These are phyloP conservation scores for Hirschioporus abietinus DNA, from an alignment of 768 basidiomycete genomes.

Conservation along the genomic window DNA sequence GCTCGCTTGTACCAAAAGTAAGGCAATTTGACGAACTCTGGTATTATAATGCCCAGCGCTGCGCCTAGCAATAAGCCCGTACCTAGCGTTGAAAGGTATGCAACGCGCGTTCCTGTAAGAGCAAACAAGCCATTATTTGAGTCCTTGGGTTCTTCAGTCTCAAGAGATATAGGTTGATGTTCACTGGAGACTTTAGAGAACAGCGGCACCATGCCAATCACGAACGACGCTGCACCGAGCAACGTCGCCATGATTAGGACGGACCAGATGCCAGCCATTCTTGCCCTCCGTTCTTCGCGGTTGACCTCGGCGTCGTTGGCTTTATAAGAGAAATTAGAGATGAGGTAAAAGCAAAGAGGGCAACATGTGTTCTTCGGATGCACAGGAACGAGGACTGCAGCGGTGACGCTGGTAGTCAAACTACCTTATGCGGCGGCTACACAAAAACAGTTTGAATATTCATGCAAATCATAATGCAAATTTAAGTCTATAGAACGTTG, in stretches of 20 bases:
- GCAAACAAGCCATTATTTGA: constrained; percentile 12
- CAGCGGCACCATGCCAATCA: constrained; percentile 69
- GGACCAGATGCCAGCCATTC: constrained; percentile 31
- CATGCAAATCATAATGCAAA: background rate
- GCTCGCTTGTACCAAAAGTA: background rate
- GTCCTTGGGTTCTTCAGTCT: background rate
- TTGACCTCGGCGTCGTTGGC: background rate
- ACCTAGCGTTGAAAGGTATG: constrained; percentile 52
- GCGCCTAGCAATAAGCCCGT: constrained; percentile 87
- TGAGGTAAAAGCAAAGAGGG: background rate
- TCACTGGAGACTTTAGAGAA: constrained; percentile 66
- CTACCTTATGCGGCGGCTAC: background rate
- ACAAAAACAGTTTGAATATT: background rate
- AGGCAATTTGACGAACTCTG: constrained; percentile 60
- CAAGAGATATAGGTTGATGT: constrained; percentile 13
- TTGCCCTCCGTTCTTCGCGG: constrained; percentile 1
- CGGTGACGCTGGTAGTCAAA: background rate
- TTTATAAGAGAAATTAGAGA: background rate
- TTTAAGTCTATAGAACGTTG: background rate
- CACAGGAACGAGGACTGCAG: constrained; percentile 1
- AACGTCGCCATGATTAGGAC: constrained; percentile 54
- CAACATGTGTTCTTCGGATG: background rate
- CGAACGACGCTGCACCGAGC: constrained; percentile 60
- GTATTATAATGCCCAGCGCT: constrained; percentile 86
- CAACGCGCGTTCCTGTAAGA: constrained; percentile 34